Percentiles rank a stretch among this genome's conserved stretches.
Evolutionary conservation across 129 eudicot genomes (phyloP).

Genomic region (Gnaphalium uliginosum): DNA sequence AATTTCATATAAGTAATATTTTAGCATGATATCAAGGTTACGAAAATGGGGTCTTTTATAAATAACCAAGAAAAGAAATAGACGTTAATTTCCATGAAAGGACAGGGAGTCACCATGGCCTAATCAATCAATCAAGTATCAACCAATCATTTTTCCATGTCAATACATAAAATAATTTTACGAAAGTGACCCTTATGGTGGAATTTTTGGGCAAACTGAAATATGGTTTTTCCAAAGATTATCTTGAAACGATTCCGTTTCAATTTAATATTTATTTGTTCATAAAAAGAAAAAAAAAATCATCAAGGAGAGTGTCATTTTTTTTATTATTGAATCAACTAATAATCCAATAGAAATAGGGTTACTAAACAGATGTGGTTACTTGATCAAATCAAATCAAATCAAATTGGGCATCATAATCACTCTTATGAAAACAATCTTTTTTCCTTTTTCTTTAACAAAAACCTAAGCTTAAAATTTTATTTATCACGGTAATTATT

Average conservation of each 20-base stretch:
- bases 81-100: background rate
- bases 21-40: background rate
- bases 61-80: background rate
- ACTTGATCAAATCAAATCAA: background rate
- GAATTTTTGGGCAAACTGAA: constrained; percentile 31
- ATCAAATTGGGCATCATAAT: background rate
- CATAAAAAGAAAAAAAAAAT: background rate
- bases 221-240: constrained; percentile 7
- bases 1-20: background rate
- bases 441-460: too few relatives aligned
- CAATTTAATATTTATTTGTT: background rate
- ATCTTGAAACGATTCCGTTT: background rate
- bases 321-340: background rate
- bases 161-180: background rate
- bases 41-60: background rate
- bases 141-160: constrained; percentile 2
- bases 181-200: constrained; percentile 23
- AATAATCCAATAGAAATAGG: background rate
- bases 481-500: too few relatives aligned
- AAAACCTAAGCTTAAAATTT: too few relatives aligned
- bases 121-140: background rate
- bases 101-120: constrained; percentile 15
- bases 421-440: background rate
- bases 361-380: too few relatives aligned
- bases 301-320: background rate